Evolutionary conservation across 2,329 filamentous ascomycete species (phyloP).

Genomic region (Phymatotrichopsis omnivora): DNA sequence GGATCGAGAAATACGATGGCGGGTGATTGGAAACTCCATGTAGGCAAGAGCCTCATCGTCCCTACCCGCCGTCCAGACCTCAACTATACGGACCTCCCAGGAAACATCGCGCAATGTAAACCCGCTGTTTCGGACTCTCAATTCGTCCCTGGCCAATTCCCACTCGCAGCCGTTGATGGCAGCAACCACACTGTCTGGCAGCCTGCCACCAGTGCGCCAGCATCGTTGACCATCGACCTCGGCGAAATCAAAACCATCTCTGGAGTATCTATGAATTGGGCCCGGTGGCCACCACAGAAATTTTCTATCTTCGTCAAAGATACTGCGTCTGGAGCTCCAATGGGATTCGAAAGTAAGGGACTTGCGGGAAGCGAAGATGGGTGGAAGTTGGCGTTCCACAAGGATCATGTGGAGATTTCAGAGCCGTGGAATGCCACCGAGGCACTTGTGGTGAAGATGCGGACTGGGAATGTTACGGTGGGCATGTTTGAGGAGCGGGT

Average conservation of each 20-base stretch:
- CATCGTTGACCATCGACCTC: slow-evolving; percentile 51
- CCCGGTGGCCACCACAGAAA: slow-evolving; percentile 23
- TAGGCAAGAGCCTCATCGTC: slow-evolving; percentile 45
- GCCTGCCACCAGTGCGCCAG: slow-evolving; percentile 44
- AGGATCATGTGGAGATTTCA: slow-evolving; percentile 28
- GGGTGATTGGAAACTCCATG: slow-evolving; percentile 39
- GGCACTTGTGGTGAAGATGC: slow-evolving; percentile 23
- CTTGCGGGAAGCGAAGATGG: slow-evolving; percentile 21
- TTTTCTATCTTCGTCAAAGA: slow-evolving; percentile 28
- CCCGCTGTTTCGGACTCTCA: slow-evolving; percentile 41
- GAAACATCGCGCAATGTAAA: slow-evolving; percentile 57
- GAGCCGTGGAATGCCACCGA: slow-evolving; percentile 33
- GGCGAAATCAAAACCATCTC: slow-evolving; percentile 41
- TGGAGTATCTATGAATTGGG: slow-evolving; percentile 26
- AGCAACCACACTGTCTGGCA: slow-evolving; percentile 59
- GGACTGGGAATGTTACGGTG: slow-evolving; percentile 21
- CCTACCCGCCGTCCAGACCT: slow-evolving; percentile 49
- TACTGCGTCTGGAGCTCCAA: slow-evolving; percentile 6
- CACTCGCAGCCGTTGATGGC: slow-evolving; percentile 56
- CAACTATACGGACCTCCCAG: slow-evolving; percentile 42
- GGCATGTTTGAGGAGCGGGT: slow-evolving; percentile 27
- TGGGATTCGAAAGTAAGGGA: slow-evolving; percentile 5
- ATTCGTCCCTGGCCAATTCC: slow-evolving; percentile 57
- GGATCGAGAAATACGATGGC: slow-evolving; percentile 36
- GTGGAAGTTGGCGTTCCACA: slow-evolving; percentile 33